These are phyloP conservation scores for Actinomortierella ambigua DNA, from an alignment of 371 early-diverging fungal species.

Conservation along the genomic window DNA sequence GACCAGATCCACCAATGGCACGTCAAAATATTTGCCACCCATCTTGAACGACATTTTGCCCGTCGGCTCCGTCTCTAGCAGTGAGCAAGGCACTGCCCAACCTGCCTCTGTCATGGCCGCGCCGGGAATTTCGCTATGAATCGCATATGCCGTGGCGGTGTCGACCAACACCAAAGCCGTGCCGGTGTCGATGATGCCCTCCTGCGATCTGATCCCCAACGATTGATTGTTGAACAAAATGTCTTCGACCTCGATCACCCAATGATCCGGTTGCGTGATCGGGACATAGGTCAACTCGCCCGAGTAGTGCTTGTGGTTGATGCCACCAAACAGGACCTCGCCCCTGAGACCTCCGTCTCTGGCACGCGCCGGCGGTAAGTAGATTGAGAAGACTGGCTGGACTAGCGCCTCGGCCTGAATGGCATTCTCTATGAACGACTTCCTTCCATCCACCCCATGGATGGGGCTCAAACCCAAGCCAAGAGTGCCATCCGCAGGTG, in stretches of 20 bases:
- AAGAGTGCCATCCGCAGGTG: conserved; percentile 48
- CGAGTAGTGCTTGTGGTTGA: conserved; percentile 66
- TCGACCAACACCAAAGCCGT: conserved; percentile 25
- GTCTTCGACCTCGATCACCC: conserved; percentile 68
- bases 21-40: conserved; percentile 22
- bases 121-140: conserved; percentile 27
- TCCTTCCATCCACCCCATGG: conserved; percentile 40
- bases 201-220: conserved; percentile 1
- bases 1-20: conserved; percentile 28
- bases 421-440: conserved; percentile 52
- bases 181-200: conserved; percentile 26
- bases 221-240: neutral
- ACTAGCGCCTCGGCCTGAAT: conserved; percentile 41
- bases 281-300: conserved; percentile 81
- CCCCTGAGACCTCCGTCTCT: conserved; percentile 52
- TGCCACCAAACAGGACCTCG: conserved; percentile 82
- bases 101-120: conserved; percentile 10
- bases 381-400: conserved; percentile 50
- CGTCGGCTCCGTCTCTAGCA: conserved; percentile 5
- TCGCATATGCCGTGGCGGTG: conserved; percentile 14
- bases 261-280: conserved; percentile 85
- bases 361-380: conserved; percentile 29
- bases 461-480: conserved; percentile 51
- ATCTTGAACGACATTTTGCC: conserved; percentile 27
- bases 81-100: conserved; percentile 35